Evolutionary conservation across 768 basidiomycete species (phyloP), one percentile per base, ranked within the genome.

Genomic region (Mycena floridula): DNA sequence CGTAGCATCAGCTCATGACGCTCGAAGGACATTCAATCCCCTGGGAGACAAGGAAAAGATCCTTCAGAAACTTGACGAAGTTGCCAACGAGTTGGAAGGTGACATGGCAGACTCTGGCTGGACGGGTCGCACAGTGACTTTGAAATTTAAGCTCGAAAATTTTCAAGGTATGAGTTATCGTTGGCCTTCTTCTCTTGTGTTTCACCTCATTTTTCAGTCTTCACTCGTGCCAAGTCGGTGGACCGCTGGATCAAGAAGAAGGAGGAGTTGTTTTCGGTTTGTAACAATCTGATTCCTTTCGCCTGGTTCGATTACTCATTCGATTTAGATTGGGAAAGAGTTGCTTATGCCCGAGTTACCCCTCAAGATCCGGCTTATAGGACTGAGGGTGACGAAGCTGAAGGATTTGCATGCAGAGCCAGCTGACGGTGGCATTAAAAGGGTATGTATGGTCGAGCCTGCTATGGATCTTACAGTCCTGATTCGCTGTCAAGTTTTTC

Each of bases 61-160:
- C 15, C 57, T 93, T 25, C 66, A 73, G 12, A 91, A 88, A 59
- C 74, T 99, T 0, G 77, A 88, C 20, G 81, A 89, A 44, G 79
- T 96, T 26, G 85, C 92, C 1, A 75, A 73, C 2, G 86, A 91
- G 54, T 77, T 99, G 11, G 87, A 81, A 55, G 72, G 74, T 35
- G 93, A 96, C 57, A 82, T 97, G 78, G 66, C 71, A 22, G 62
- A 73, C n/a, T 72, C 73, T 37, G 84, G 88, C 24, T 99, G 91
- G 82, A 75, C 81, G 6, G 95, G 91, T 7, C 79, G 84, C 51
- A 96, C 91, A 0, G 73, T 98, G 25, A 95, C 90, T 0, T 72
- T 98, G 40, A 96, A 95, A 60, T 93, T 84, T 61, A 99, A 99
- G 66, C 74, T 90, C 25, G 85, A 94, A 57, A 92, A 83, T 1